phyloP scores from a whole-genome alignment of 805 yeast species.

The Tetrapisispora taiwanensis region DNA sequence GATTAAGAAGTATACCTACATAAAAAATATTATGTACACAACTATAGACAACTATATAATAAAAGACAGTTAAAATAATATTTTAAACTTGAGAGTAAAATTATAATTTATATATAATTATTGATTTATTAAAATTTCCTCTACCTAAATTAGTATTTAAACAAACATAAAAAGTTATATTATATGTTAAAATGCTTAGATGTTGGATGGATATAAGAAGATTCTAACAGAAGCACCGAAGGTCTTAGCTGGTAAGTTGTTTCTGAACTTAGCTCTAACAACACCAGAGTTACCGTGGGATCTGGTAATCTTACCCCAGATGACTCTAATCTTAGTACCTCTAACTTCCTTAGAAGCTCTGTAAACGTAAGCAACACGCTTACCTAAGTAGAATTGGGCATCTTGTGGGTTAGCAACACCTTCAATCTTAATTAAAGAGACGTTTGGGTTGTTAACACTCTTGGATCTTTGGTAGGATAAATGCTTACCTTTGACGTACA shows the following conservation, averaged over 20 bases:
- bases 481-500: conserved; percentile 99
- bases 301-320: conserved; percentile 99
- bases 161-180: conserved; percentile 3
- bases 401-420: conserved; percentile 88
- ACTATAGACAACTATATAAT: no score
- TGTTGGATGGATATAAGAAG: conserved; percentile 99
- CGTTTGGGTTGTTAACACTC: conserved; percentile 96
- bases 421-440: conserved; percentile 93
- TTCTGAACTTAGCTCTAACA: conserved; percentile 97
- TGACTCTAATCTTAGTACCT: conserved; percentile 98
- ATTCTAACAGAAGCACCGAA: conserved; percentile 99
- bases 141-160: conserved; percentile 4
- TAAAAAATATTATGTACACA: no score
- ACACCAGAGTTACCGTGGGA: conserved; percentile 98
- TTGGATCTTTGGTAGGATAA: conserved; percentile 99
- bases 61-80: background rate
- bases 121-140: conserved; percentile 2
- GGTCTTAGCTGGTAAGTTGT: conserved; percentile 98
- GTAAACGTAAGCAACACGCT: conserved; percentile 99
- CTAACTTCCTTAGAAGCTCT: conserved; percentile 95
- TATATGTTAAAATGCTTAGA: conserved; percentile 42
- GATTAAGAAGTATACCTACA: no score
- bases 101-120: conserved; percentile 3
- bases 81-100: conserved; percentile 1
- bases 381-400: conserved; percentile 98